Percentiles rank a stretch among this genome's conserved stretches.
phyloP scores from a whole-genome alignment of 2,329 filamentous ascomycete species.

The Neurospora sp. region DNA sequence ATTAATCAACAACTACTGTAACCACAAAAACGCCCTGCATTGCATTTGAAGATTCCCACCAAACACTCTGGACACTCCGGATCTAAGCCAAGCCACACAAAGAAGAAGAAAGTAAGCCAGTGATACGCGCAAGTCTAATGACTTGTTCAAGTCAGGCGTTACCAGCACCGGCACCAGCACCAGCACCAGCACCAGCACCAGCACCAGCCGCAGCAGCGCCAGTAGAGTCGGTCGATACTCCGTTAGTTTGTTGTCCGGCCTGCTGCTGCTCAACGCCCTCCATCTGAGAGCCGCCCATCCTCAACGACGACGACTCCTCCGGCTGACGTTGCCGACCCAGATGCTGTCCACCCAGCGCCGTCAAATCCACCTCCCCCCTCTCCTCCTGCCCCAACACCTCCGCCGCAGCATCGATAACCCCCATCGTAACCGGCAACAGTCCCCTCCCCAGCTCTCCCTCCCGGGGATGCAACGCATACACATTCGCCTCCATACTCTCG shows the following conservation, averaged over 20 bases:
- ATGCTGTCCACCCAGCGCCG: neutral
- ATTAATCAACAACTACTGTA: neutral
- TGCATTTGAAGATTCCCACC: neutral
- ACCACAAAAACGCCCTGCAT: neutral
- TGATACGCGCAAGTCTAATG: neutral
- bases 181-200: too few relatives aligned
- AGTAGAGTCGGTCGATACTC: neutral
- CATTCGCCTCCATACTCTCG: constrained; percentile 63
- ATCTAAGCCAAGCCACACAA: neutral
- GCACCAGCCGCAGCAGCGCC: neutral
- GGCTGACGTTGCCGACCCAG: neutral
- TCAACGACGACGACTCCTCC: too few relatives aligned
- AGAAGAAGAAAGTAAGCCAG: neutral
- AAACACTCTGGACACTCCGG: neutral
- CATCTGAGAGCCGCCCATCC: neutral
- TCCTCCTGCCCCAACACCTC: neutral
- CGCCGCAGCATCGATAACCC: neutral
- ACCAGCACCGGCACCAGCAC: neutral
- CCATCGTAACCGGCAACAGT: constrained; percentile 7
- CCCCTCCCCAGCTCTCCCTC: constrained; percentile 40
- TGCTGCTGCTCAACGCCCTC: neutral
- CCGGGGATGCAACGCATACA: constrained; percentile 69
- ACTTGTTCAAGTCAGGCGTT: neutral
- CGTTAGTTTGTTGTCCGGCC: neutral
- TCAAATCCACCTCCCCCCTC: neutral